A percentile compares a stretch with the other conserved stretches of the same genome.
phyloP scores from a whole-genome alignment of 2,329 filamentous ascomycete species.

The Xylaria hypoxylon region DNA sequence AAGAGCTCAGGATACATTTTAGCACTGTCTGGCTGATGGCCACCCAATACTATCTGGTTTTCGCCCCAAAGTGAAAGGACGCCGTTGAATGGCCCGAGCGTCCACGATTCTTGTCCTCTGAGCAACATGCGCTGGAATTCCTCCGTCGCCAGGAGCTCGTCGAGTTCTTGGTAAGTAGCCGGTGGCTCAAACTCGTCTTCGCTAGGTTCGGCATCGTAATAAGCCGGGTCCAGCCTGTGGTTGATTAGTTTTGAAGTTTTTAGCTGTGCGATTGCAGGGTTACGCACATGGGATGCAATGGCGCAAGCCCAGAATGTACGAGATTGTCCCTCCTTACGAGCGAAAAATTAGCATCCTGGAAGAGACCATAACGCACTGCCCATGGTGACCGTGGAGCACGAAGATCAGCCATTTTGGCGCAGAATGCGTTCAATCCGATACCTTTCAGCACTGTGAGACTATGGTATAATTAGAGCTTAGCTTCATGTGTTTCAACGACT shows the following conservation, averaged over 20 bases:
- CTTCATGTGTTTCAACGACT: neutral
- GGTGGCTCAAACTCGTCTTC: slow-evolving; percentile 3
- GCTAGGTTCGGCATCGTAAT: neutral
- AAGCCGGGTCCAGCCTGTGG: slow-evolving; percentile 4
- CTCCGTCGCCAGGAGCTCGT: slow-evolving; percentile 5
- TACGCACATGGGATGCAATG: neutral
- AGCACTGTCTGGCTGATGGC: slow-evolving; percentile 3
- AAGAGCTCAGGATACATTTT: neutral
- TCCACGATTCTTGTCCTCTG: neutral
- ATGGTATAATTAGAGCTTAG: neutral
- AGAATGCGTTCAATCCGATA: neutral
- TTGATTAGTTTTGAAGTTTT: neutral
- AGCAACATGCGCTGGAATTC: neutral
- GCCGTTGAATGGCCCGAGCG: neutral
- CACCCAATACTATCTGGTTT: neutral
- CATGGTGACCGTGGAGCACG: neutral
- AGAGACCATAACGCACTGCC: neutral
- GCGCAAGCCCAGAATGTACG: slow-evolving; percentile 15
- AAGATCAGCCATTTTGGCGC: neutral
- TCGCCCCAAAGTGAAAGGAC: slow-evolving; percentile 15
- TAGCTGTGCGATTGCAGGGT: neutral
- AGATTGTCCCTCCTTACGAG: neutral
- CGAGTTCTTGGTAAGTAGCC: neutral
- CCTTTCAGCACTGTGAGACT: too few species aligned
- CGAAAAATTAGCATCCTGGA: neutral